Conservation (phyloP, 495 filamentous ascomycete species). For the Podospora didyma region DNA sequence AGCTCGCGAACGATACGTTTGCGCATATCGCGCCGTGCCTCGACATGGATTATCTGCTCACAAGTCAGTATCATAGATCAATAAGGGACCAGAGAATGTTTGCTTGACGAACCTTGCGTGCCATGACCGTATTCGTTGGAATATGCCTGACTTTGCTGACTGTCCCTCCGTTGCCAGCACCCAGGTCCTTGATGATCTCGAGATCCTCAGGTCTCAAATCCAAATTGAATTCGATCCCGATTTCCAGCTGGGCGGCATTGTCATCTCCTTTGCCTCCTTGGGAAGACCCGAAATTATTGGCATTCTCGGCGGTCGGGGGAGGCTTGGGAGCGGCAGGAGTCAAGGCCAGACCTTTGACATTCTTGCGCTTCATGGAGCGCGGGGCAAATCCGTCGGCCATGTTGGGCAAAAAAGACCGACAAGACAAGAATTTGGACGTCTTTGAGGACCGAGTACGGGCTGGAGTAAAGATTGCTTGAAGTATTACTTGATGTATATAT, state of each 20-base stretch:
- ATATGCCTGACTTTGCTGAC: constrained; percentile 97
- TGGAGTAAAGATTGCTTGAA: background rate
- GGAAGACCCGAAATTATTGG: constrained; percentile 52
- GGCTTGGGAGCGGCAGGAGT: constrained; percentile 59
- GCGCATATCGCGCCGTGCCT: constrained; percentile 92
- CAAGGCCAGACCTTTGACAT: constrained; percentile 90
- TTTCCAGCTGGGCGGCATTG: constrained; percentile 74
- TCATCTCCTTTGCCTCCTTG: constrained; percentile 59
- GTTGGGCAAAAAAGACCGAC: constrained; percentile 25
- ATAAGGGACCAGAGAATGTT: background rate
- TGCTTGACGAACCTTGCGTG: constrained; percentile 71
- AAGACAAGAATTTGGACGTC: background rate
- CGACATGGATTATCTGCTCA: constrained; percentile 90
- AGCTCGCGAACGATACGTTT: constrained; percentile 95
- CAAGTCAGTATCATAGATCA: background rate
- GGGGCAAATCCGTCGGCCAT: constrained; percentile 86
- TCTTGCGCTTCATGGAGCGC: constrained; percentile 95
- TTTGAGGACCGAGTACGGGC: background rate
- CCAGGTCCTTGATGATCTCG: constrained; percentile 88
- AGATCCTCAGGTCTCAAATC: constrained; percentile 91
- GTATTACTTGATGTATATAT: background rate
- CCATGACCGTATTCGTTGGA: constrained; percentile 93
- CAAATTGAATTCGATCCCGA: constrained; percentile 92
- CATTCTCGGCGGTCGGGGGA: constrained; percentile 38
- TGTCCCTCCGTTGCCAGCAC: constrained; percentile 93